Percentiles rank a stretch among this genome's conserved stretches.
phyloP scores from a whole-genome alignment of 129 eudicot species.

The Artemisia annua region DNA sequence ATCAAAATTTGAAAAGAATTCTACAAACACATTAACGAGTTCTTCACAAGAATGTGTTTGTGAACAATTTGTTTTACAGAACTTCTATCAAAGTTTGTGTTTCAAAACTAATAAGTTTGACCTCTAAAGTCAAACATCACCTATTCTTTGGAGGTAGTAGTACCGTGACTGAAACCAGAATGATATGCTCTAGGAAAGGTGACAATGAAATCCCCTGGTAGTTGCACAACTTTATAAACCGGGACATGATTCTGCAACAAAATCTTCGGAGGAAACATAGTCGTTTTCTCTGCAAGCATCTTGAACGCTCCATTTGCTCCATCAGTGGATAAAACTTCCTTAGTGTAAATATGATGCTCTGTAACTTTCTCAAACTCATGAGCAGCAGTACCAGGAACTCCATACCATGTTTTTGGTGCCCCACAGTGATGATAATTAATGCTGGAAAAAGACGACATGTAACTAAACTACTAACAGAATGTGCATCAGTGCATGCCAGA shows the following conservation, averaged over 20 bases:
- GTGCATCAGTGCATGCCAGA: neutral
- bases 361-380: slow-evolving; percentile 42
- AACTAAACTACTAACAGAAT: neutral
- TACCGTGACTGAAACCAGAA: slow-evolving; percentile 66
- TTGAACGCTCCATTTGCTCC: slow-evolving; percentile 48
- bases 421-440: slow-evolving; percentile 67
- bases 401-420: slow-evolving; percentile 64
- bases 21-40: no score
- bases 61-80: no score
- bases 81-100: no score
- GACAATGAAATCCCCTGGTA: slow-evolving; percentile 55
- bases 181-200: slow-evolving; percentile 71
- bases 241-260: slow-evolving; percentile 44
- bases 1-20: no score
- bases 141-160: no score
- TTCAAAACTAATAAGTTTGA: neutral
- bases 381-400: slow-evolving; percentile 48
- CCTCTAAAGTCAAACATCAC: no score
- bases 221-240: slow-evolving; percentile 50
- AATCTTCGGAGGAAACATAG: slow-evolving; percentile 50
- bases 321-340: slow-evolving; percentile 25
- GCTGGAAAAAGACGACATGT: slow-evolving; percentile 16
- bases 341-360: slow-evolving; percentile 33
- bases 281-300: slow-evolving; percentile 50
- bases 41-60: no score